Conservation (phyloP, 2,329 filamentous ascomycete species). For the Didymella pinodella region DNA sequence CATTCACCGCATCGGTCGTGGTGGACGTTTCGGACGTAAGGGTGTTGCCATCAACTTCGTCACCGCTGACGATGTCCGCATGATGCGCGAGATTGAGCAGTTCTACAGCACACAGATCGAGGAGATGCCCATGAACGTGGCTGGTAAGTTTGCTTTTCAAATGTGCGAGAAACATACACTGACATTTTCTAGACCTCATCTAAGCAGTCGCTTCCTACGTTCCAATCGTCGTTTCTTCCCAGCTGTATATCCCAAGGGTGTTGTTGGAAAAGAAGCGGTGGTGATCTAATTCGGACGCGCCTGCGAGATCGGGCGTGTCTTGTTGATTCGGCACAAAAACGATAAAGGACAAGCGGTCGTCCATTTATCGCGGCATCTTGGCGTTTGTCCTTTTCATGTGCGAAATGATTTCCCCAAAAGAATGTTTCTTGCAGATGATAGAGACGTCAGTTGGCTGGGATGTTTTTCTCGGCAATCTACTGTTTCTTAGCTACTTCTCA, state of each 20-base stretch:
- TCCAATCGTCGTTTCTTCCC: constrained; percentile 38
- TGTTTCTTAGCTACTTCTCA: constrained; percentile 46
- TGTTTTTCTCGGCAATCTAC: constrained; percentile 41
- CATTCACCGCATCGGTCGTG: constrained; percentile 99
- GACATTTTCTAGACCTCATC: constrained; percentile 48
- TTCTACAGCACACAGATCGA: constrained; percentile 99
- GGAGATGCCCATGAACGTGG: constrained; percentile 98
- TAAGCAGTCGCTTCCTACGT: constrained; percentile 44
- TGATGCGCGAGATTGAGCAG: constrained; percentile 99
- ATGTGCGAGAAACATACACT: constrained; percentile 9
- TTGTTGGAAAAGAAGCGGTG: constrained; percentile 37
- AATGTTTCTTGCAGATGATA: constrained; percentile 47
- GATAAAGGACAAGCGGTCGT: constrained; percentile 44
- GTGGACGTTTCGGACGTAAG: constrained; percentile 99
- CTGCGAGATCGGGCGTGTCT: constrained; percentile 44
- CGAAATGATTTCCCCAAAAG: constrained; percentile 51
- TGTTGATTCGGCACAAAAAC: constrained; percentile 47
- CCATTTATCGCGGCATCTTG: constrained; percentile 51
- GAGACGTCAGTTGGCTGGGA: constrained; percentile 45
- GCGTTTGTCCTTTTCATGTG: constrained; percentile 52
- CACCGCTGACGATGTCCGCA: constrained; percentile 97
- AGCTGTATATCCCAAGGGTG: constrained; percentile 35
- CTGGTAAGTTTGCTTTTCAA: constrained; percentile 57
- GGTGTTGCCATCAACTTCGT: constrained; percentile 99
- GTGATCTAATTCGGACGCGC: constrained; percentile 43